Base-by-base conservation (phyloP, 176 grass and related monocot species). In the Calamus simplicifolius region DNA sequence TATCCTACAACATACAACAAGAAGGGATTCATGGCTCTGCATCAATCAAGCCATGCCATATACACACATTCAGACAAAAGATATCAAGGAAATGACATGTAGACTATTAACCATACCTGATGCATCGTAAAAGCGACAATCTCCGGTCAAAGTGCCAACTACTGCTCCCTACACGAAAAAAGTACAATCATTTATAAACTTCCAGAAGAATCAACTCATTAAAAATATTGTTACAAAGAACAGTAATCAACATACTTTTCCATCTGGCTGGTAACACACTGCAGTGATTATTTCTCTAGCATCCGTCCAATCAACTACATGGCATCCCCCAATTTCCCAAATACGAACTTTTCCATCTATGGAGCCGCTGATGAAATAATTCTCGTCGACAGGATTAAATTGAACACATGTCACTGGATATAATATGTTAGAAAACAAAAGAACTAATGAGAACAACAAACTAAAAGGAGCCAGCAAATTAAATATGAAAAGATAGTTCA, bases 281-380 rank as follows among this genome's bases (percentile, higher is more conserved):
- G 88, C 81, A 54, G 88, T 99, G 18, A 89, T 73, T 51, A 99
- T 99, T 68, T 99, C 88, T 59, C 69, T 86, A 64, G 58, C 62
- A 70, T 99, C 85, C 10, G 61, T 73, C 94, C 94, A 99, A 73
- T 93, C 81, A 18, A 83, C 76, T 73, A 99, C 94, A 23, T 79
- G 81, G 61, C 81, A 62, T 70, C 64, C 67, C 31, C 27, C 21
- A 71, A 93, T 83, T 58, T 84, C 69, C 94, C 94, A 99, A 55
- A 89, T 81, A 63, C 94, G 87, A 48, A 99, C 75, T 86, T 93
- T 99, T 72, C 94, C 94, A 68, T 99, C 94, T 69, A 99, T 93
- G 0, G 94, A 99, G 72, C 94, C 87, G 73, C 70, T 99, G 38
- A 99, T 75, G 62, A 99, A 99, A 73, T 69, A 57, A 58, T 80